Evolutionary conservation across 306 rosid species (phyloP).

Genomic region (Quercus glauca): DNA sequence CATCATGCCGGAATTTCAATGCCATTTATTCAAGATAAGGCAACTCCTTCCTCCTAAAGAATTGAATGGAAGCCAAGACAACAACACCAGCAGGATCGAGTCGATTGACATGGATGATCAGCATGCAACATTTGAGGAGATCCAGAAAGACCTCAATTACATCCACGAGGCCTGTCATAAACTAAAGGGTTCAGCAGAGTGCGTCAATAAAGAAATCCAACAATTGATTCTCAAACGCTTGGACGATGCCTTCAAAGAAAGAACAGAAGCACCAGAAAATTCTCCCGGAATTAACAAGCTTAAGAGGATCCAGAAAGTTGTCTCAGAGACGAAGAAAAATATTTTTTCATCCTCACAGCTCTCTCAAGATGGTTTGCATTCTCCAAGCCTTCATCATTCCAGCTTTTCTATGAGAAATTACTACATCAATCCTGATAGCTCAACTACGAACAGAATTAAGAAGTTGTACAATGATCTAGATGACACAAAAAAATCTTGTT

Average conservation of each 20-base stretch:
- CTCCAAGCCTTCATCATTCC: no score
- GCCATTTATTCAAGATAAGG: background rate
- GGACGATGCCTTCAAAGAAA: background rate
- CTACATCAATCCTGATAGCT: background rate
- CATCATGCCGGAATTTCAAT: slow-evolving; percentile 7
- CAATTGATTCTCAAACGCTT: background rate
- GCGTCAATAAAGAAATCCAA: background rate
- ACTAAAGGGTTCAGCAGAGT: background rate
- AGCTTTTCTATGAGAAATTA: background rate
- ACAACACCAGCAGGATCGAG: no score
- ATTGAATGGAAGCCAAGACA: background rate
- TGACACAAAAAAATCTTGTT: background rate
- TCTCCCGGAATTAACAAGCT: background rate
- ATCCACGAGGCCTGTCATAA: background rate
- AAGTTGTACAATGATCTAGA: background rate
- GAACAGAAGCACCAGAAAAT: background rate
- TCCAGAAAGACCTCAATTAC: background rate
- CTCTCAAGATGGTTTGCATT: no score
- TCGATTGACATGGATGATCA: no score
- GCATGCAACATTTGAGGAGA: background rate
- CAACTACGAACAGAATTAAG: background rate
- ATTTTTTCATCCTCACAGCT: background rate
- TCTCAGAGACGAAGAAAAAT: background rate
- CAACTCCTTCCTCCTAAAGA: background rate
- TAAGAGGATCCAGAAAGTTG: background rate